Evolutionary conservation across 2,329 filamentous ascomycete genomes (phyloP).

Genomic region (Diaporthe sp.): DNA sequence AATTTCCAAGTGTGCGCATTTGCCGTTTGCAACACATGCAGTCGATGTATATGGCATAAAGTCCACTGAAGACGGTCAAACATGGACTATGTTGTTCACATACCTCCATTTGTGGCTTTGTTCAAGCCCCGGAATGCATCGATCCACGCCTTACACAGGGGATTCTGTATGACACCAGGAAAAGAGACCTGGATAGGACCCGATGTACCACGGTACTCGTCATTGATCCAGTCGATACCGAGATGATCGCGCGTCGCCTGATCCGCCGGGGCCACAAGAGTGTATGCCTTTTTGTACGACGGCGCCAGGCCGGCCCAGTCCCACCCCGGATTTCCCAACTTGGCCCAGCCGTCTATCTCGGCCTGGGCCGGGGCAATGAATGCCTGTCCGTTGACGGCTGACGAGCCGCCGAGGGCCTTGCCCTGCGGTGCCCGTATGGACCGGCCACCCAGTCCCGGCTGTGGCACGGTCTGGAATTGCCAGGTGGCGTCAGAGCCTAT

Average conservation of each 20-base stretch:
- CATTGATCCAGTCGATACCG: slow-evolving; percentile 44
- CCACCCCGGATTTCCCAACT: slow-evolving; percentile 45
- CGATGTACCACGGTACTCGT: slow-evolving; percentile 41
- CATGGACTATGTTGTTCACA: slow-evolving; percentile 7
- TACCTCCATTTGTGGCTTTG: slow-evolving; percentile 43
- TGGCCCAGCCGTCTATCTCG: slow-evolving; percentile 43
- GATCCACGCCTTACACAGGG: slow-evolving; percentile 45
- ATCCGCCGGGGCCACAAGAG: slow-evolving; percentile 40
- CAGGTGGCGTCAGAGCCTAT: slow-evolving; percentile 42
- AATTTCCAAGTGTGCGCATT: not conserved
- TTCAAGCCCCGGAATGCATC: slow-evolving; percentile 43
- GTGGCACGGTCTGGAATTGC: slow-evolving; percentile 45
- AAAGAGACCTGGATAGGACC: slow-evolving; percentile 45
- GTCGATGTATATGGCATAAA: not conserved
- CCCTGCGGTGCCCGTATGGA: slow-evolving; percentile 40
- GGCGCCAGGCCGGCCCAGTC: slow-evolving; percentile 42
- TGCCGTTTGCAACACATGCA: not conserved
- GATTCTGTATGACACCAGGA: slow-evolving; percentile 43
- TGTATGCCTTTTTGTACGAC: slow-evolving; percentile 43
- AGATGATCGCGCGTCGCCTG: slow-evolving; percentile 42
- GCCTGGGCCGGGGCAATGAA: slow-evolving; percentile 43
- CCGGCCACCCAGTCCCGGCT: slow-evolving; percentile 40
- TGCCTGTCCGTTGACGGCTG: slow-evolving; percentile 44
- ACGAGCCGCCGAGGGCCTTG: slow-evolving; percentile 44
- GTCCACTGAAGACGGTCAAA: not conserved